Percentiles rank a stretch among this genome's conserved stretches.
phyloP scores from a whole-genome alignment of 2,329 filamentous ascomycete genomes.

The Venturiaceae sp. region DNA sequence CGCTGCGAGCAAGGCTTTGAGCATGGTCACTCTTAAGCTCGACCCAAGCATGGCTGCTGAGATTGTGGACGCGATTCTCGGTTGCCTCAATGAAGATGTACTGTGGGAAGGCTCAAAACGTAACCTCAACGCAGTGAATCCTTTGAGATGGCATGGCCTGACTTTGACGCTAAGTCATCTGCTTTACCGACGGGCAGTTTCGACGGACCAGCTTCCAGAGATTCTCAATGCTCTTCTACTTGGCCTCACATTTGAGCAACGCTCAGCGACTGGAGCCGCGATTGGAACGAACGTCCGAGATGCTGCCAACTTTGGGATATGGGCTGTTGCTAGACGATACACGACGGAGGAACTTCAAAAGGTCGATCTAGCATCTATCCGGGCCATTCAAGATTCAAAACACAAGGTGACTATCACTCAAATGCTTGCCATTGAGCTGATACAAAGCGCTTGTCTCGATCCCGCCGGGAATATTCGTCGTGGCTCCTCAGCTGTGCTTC shows the following conservation, averaged over 20 bases:
- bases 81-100: conserved; percentile 54
- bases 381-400: conserved; percentile 28
- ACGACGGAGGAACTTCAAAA: conserved; percentile 64
- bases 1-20: conserved; percentile 86
- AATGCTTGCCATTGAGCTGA: conserved; percentile 68
- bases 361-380: conserved; percentile 39
- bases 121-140: conserved; percentile 67
- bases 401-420: conserved; percentile 40
- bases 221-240: conserved; percentile 70
- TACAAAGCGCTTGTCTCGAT: conserved; percentile 75
- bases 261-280: conserved; percentile 73
- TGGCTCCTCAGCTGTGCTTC: conserved; percentile 84
- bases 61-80: conserved; percentile 78
- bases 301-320: conserved; percentile 92
- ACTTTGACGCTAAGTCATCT: conserved; percentile 81
- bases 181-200: conserved; percentile 74
- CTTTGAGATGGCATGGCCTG: conserved; percentile 84
- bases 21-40: conserved; percentile 73
- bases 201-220: conserved; percentile 56
- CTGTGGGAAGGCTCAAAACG: conserved; percentile 41
- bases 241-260: conserved; percentile 80
- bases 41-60: conserved; percentile 73
- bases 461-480: conserved; percentile 87
- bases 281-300: conserved; percentile 87
- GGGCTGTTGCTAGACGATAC: conserved; percentile 84